Evolutionary conservation across 1,139 yeast genomes (phyloP), one percentile per base, ranked within the genome.

Genomic region (Pichiaceae sp.): DNA sequence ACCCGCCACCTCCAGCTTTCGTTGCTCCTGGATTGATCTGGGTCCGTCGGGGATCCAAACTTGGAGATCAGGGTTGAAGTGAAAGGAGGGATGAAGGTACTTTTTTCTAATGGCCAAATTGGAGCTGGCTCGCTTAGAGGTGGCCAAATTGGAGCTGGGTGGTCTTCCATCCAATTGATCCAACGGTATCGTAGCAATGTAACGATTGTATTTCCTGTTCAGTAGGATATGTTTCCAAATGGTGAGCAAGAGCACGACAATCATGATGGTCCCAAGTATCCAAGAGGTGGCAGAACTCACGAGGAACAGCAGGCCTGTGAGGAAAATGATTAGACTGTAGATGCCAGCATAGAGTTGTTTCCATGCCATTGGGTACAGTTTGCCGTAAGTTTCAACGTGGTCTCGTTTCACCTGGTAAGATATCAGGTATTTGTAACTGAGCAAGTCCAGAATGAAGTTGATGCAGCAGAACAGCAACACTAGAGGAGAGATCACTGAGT

Each of bases 301-400:
- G 16, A 80, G 59, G 30, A 81, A 72, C 51, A 83, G 80, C 15
- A 83, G 59, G 0, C 96, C 96, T 31, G 84, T 67, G 48, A 87
- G 58, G 47, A 89, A 82, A 29, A 80, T 64, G 48, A 87, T 94
- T 52, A 84, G 66, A 49, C 86, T 81, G 53, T 87, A 86, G 2
- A 87, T 57, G 0, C 96, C 96, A 2, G 81, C 66, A 52, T 80
- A 83, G 32, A 85, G 59, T 42, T 86, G 95, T 40, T 80, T 67
- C 18, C 87, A 56, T 0, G 95, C 93, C 4, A 65, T 64, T 1
- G 94, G 86, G 52, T 83, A 87, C 31, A 79, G 62, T 42, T 62
- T 64, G 0, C 95, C 95, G 48, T 69, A 62, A 0, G 89, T 76
- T 49, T 85, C 94, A 1, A 83, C 70, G 17, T 52, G 58, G 41